Conservation (phyloP, 805 yeast species). For the Ogataea allantospora region DNA sequence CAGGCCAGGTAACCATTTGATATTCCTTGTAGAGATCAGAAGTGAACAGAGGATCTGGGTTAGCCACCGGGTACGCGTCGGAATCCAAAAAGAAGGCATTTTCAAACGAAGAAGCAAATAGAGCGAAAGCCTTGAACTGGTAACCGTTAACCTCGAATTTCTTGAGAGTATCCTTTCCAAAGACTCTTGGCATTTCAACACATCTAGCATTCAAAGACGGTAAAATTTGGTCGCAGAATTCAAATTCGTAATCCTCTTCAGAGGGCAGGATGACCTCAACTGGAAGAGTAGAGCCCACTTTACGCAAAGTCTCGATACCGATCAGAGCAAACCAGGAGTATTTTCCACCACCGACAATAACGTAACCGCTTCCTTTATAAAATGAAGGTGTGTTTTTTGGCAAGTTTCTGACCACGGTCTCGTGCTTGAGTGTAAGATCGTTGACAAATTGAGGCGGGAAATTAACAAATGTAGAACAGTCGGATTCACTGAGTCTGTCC, state of each 20-base stretch:
- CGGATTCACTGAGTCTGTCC: constrained; percentile 28
- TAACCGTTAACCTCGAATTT: constrained; percentile 57
- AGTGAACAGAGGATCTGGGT: constrained; percentile 59
- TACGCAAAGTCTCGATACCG: constrained; percentile 63
- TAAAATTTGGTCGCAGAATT: constrained; percentile 61
- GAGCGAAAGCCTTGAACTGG: constrained; percentile 68
- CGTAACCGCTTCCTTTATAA: constrained; percentile 47
- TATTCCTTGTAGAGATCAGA: constrained; percentile 52
- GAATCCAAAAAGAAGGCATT: constrained; percentile 71
- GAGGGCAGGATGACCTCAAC: constrained; percentile 81
- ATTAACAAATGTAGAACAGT: constrained; percentile 26
- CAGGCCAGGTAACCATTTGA: constrained; percentile 74
- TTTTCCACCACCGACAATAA: constrained; percentile 78
- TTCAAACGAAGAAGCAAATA: constrained; percentile 70
- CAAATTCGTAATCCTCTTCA: constrained; percentile 66
- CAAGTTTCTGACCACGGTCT: constrained; percentile 29
- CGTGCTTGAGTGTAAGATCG: constrained; percentile 35
- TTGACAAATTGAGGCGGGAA: constrained; percentile 33
- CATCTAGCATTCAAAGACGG: constrained; percentile 67
- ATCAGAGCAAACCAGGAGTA: constrained; percentile 70
- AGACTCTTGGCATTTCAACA: constrained; percentile 57
- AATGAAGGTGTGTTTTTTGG: constrained; percentile 30
- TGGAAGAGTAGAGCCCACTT: constrained; percentile 66
- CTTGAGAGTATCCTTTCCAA: constrained; percentile 52
- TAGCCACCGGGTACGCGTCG: constrained; percentile 68